Evolutionary conservation across 208 protist genomes (phyloP), one percentile per base, ranked within the genome.

Genomic region (Wallacemonas collosoma): DNA sequence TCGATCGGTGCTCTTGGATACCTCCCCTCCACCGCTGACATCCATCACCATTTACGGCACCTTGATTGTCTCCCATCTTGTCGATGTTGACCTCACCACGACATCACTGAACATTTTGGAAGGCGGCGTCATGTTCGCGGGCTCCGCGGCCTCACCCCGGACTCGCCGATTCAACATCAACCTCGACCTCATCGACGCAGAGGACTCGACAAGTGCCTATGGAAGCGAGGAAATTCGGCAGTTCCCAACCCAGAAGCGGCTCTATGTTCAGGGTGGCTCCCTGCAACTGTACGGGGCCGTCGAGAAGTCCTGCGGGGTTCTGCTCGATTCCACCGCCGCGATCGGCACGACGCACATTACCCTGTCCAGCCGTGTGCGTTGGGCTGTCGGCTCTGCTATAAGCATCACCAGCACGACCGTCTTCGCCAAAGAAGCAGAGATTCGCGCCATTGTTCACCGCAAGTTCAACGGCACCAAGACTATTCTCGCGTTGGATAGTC

Each of bases 381-480:
- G 90, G 90, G 1, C 15, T 0, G 71, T 82, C 1, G 89, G 85
- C 57, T 80, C 83, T 43, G 12, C 48, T 36, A 76, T 95, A 51
- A 76, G 85, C 35, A 64, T 95, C 44, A 83, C 83, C 15, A 74
- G 71, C 12, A 75, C 73, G 39, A 67, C 65, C 71, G 26, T 54
- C 54, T 63, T 75, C 61, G 56, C 71, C 6, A 43, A 72, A 40
- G 73, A 93, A 53, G 65, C 67, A 9, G 90, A 93, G 62, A 41
- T 47, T 54, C 72, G 78, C 35, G 64, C 61, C 26, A 81, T 95
- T 40, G 67, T 40, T 6, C 12, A 47, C 12, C 43, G 75, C 15
- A 17, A 2, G 11, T 58, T 71, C 14, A 75, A 72, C 44, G 80
- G 73, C 35, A 64, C 45, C 9, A 65, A 44, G 26, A 72, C 82